phyloP scores from a whole-genome alignment of 352 stramenopile genomes.

The Globisporangium radiosum region DNA sequence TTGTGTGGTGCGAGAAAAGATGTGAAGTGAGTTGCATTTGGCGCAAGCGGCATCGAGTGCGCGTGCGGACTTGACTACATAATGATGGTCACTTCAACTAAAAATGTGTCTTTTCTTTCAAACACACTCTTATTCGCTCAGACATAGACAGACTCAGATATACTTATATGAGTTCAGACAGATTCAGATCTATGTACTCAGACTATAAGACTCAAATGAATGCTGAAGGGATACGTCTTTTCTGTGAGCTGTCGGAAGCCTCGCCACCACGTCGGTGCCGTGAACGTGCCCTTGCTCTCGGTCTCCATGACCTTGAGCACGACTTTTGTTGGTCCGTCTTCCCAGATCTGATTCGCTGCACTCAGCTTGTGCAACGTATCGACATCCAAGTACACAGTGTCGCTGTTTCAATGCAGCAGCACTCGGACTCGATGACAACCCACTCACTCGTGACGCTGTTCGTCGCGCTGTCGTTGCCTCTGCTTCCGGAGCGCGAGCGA shows the following conservation, averaged over 20 bases:
- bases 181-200: no score
- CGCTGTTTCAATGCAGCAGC: not conserved
- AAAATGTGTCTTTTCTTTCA: no score
- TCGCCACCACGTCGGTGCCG: slow-evolving; percentile 86
- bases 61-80: no score
- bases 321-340: slow-evolving; percentile 68
- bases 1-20: no score
- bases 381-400: no score
- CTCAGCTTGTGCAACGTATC: slow-evolving; percentile 47
- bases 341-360: slow-evolving; percentile 88
- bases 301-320: slow-evolving; percentile 87
- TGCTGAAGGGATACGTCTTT: slow-evolving; percentile 35
- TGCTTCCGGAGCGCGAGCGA: slow-evolving; percentile 18
- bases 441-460: not conserved
- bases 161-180: no score
- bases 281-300: slow-evolving; percentile 84
- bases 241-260: slow-evolving; percentile 90
- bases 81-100: no score
- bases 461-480: not conserved
- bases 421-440: not conserved
- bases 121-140: no score
- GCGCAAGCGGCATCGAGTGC: no score
- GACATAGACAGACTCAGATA: no score
- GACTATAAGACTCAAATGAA: no score
- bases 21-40: no score